Evolutionary conservation across 768 basidiomycete species (phyloP).

Genomic region (Porphyrellus cyaneotinctus): DNA sequence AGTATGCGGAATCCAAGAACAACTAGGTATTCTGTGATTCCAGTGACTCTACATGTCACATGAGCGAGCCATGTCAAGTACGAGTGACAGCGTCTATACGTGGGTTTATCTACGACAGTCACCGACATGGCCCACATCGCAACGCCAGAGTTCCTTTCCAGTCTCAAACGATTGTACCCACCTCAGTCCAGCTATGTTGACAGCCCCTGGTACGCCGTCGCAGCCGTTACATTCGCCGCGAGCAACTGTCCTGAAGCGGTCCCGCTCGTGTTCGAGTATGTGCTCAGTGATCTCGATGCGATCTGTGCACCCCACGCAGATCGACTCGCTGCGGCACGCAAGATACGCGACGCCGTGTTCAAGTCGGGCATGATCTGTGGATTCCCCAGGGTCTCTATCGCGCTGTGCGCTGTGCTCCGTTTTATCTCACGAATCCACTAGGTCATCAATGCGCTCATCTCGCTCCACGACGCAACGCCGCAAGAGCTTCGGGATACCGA

Average conservation of each 20-base stretch:
- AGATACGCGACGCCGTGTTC: slow-evolving; percentile 59
- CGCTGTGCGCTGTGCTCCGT: too few relatives aligned
- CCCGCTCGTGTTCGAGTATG: slow-evolving; percentile 50
- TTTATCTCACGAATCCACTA: background rate
- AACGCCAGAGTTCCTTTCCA: slow-evolving; percentile 40
- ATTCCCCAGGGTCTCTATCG: slow-evolving; percentile 47
- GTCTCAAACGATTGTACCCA: slow-evolving; percentile 47
- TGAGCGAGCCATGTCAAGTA: too few relatives aligned
- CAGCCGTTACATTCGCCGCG: slow-evolving; percentile 53
- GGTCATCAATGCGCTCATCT: slow-evolving; percentile 53
- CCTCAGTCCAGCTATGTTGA: slow-evolving; percentile 17
- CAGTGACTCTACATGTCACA: too few relatives aligned
- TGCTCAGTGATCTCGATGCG: slow-evolving; percentile 40
- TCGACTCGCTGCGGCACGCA: slow-evolving; percentile 43
- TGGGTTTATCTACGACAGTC: background rate
- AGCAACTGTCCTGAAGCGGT: slow-evolving; percentile 58
- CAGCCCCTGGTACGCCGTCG: slow-evolving; percentile 59
- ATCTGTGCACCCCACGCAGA: slow-evolving; percentile 32
- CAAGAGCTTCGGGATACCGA: slow-evolving; percentile 46
- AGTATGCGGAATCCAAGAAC: too few relatives aligned
- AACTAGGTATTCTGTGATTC: too few relatives aligned
- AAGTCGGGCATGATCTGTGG: slow-evolving; percentile 57
- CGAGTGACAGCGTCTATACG: too few relatives aligned
- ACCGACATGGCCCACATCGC: slow-evolving; percentile 28
- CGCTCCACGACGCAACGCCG: slow-evolving; percentile 50